These are phyloP conservation scores for Cladosporium sphaerospermum DNA, from an alignment of 2,329 filamentous ascomycete genomes.

Conservation along the genomic window DNA sequence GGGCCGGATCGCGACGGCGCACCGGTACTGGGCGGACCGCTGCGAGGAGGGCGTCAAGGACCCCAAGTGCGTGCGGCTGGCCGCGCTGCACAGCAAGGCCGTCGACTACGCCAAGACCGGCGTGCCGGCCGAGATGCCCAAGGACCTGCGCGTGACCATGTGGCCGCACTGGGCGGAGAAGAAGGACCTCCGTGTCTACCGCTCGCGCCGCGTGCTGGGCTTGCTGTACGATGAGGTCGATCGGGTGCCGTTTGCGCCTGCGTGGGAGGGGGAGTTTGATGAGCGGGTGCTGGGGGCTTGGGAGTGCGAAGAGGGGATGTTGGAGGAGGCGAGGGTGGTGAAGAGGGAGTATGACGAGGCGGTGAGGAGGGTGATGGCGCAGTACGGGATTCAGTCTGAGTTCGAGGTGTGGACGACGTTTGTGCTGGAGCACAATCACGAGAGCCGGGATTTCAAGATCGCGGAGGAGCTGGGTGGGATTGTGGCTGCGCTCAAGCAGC, in stretches of 20 bases:
- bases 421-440: conserved; percentile 65
- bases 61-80: conserved; percentile 64
- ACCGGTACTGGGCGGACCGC: conserved; percentile 69
- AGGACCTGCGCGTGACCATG: conserved; percentile 50
- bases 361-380: conserved; percentile 73
- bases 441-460: conserved; percentile 75
- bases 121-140: conserved; percentile 62
- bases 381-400: conserved; percentile 76
- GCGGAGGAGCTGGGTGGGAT: conserved; percentile 75
- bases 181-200: conserved; percentile 49
- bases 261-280: conserved; percentile 71
- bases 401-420: conserved; percentile 92
- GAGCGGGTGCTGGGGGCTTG: conserved; percentile 62
- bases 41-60: conserved; percentile 58
- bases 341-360: conserved; percentile 74
- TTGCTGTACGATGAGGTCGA: conserved; percentile 73
- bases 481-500: conserved; percentile 58
- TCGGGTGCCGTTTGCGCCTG: conserved; percentile 62
- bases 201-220: conserved; percentile 67
- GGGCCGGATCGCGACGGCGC: conserved; percentile 70
- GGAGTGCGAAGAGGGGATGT: conserved; percentile 46
- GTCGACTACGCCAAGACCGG: conserved; percentile 96
- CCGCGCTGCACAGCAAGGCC: conserved; percentile 76
- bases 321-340: conserved; percentile 57
- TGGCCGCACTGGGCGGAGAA: conserved; percentile 86